Evolutionary conservation across 2,329 filamentous ascomycete genomes (phyloP), one percentile per base, ranked within the genome.

Genomic region (Thermothelomyces thermophilus): DNA sequence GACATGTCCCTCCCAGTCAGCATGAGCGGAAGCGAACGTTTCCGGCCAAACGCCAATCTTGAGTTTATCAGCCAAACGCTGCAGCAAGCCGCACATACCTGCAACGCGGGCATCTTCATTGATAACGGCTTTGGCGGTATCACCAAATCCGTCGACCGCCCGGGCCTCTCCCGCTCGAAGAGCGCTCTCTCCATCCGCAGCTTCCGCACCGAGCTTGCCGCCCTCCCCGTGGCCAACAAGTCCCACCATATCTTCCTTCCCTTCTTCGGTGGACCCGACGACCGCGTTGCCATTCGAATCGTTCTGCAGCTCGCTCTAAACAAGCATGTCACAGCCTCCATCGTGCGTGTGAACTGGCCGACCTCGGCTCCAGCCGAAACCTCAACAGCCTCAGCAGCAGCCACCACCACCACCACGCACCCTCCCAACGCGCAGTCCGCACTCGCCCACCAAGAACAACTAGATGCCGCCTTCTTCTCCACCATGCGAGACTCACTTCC

Each of bases 241-340:
- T 82, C 80, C 31, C 89, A 95, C 63, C 89, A 91, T 63, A 77
- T 97, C 57, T 90, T 95, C 64, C 74, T 95, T 47, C 86, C 90
- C 0, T 97, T 89, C 68, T 83, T 95, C 52, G 90, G 91, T 16
- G 87, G 87, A 8, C 70, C 74, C 1, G 93, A 98, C 62, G 91
- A 96, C 62, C 79, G 82, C 7, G 80, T 84, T 4, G 90, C 90
- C 0, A 74, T 97, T 0, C 76, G 83, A 1, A 79, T 97, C 20
- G 85, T 91, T 3, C 74, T 97, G 3, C 91, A 96, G 62, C 76
- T 98, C 1, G 87, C 84, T 1, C 82, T 84, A 64, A 93, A 90
- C 60, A 76, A 80, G 3, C 80, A 86, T 37, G 81, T 95, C 22
- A 90, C 87, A 0, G 87, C 83, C 0, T 91, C 87, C 0, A 77